Conservation (phyloP, 2,329 filamentous ascomycete genomes). For the Plectosphaerella plurivora region DNA sequence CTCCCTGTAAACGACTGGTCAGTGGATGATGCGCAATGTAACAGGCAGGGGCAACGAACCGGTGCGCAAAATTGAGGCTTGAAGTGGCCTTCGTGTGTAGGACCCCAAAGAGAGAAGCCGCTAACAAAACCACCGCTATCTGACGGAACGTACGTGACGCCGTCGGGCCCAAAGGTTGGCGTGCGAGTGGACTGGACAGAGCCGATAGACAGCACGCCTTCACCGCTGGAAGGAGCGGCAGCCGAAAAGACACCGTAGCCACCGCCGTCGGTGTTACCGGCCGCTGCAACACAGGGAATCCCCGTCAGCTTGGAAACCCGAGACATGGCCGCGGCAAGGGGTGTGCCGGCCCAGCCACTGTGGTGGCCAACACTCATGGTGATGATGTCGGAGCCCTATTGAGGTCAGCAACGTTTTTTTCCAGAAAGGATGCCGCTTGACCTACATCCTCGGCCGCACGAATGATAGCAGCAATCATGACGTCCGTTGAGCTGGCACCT, state of each 20-base stretch:
- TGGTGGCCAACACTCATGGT: conserved; percentile 12
- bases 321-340: conserved; percentile 43
- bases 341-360: conserved; percentile 46
- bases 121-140: conserved; percentile 22
- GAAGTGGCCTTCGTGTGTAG: conserved; percentile 31
- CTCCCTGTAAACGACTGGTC: conserved; percentile 15
- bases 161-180: background rate
- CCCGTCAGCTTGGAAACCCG: conserved; percentile 19
- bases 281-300: conserved; percentile 13
- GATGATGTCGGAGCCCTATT: conserved; percentile 24
- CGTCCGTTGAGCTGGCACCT: conserved; percentile 27
- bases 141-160: conserved; percentile 11
- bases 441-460: conserved; percentile 31
- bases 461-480: conserved; percentile 35
- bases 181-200: conserved; percentile 17
- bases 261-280: conserved; percentile 12
- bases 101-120: conserved; percentile 33
- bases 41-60: no score
- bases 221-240: conserved; percentile 7
- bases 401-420: no score
- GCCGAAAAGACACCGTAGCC: conserved; percentile 8
- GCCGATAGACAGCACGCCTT: conserved; percentile 10
- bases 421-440: no score
- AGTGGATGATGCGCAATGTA: no score
- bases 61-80: conserved; percentile 32